Evolutionary conservation across 2,329 filamentous ascomycete species (phyloP).

Genomic region (Exophiala oligosperma): DNA sequence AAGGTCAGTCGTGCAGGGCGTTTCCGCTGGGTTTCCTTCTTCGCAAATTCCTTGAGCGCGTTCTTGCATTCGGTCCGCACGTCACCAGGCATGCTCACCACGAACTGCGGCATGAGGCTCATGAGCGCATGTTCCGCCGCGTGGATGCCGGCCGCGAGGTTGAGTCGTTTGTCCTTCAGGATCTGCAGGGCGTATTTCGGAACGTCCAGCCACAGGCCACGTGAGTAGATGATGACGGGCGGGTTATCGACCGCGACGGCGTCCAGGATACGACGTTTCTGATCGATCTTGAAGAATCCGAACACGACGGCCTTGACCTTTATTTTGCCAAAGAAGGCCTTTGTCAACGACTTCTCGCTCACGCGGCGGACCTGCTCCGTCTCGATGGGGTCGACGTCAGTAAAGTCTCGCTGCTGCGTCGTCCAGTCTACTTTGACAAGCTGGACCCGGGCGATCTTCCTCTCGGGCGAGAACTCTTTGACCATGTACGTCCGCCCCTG

Average conservation of each 20-base stretch:
- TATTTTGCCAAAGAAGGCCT: conserved; percentile 83
- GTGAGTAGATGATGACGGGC: conserved; percentile 78
- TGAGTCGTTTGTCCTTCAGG: conserved; percentile 68
- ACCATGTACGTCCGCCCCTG: conserved; percentile 93
- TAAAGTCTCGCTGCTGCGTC: conserved; percentile 88
- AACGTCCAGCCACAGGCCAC: conserved; percentile 95
- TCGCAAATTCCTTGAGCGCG: conserved; percentile 81
- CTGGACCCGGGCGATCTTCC: conserved; percentile 81
- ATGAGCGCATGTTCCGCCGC: conserved; percentile 91
- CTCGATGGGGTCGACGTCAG: conserved; percentile 89
- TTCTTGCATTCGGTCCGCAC: conserved; percentile 94
- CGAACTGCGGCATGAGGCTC: conserved; percentile 83
- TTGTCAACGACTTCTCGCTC: conserved; percentile 55
- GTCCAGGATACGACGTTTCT: conserved; percentile 79
- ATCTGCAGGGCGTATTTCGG: conserved; percentile 78
- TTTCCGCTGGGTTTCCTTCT: conserved; percentile 60
- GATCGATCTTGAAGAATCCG: conserved; percentile 97
- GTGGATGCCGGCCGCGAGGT: conserved; percentile 87
- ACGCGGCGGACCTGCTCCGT: conserved; percentile 84
- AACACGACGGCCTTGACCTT: conserved; percentile 87
- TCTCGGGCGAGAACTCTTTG: conserved; percentile 79
- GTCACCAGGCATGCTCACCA: conserved; percentile 85
- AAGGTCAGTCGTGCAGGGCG: conserved; percentile 86
- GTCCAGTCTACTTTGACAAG: conserved; percentile 92
- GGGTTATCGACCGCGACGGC: conserved; percentile 92